A percentile compares a stretch with the other conserved stretches of the same genome.
phyloP scores from a whole-genome alignment of 1,284 basidiomycete species.

The Tranzscheliella williamsii region DNA sequence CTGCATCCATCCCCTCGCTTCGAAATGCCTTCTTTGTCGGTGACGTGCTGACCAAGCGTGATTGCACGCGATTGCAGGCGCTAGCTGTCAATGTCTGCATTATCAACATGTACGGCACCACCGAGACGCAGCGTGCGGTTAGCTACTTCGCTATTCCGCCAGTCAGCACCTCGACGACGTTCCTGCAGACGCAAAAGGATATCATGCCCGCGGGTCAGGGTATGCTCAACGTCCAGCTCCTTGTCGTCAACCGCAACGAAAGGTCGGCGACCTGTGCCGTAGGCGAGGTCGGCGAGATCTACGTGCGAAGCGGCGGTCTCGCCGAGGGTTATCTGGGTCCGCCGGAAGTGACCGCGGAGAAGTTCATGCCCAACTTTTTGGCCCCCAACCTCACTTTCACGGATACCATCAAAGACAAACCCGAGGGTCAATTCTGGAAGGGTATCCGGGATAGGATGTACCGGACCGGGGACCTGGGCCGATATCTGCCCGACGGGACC shows the following conservation, averaged over 20 bases:
- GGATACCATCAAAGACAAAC: conserved; percentile 52
- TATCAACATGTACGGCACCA: conserved; percentile 99
- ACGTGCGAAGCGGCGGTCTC: conserved; percentile 92
- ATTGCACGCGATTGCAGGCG: conserved; percentile 91
- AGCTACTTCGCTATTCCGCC: conserved; percentile 94
- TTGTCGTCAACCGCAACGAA: conserved; percentile 94
- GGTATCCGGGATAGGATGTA: conserved; percentile 99
- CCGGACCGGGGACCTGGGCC: conserved; percentile 91
- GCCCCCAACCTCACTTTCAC: conserved; percentile 46
- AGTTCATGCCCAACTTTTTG: conserved; percentile 59
- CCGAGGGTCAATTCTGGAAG: conserved; percentile 71
- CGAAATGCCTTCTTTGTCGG: conserved; percentile 96
- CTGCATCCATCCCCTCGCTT: conserved; percentile 81
- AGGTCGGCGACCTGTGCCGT: conserved; percentile 85
- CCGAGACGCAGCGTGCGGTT: conserved; percentile 97
- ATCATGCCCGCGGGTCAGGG: conserved; percentile 97
- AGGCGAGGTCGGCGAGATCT: conserved; percentile 98
- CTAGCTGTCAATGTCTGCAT: conserved; percentile 84
- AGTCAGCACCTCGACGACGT: conserved; percentile 80
- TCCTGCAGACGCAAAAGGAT: conserved; percentile 92
- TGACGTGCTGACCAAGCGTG: conserved; percentile 97
- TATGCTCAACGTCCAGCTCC: conserved; percentile 96
- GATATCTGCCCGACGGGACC: conserved; percentile 87
- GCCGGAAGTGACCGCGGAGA: conserved; percentile 75
- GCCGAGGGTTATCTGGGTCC: conserved; percentile 91